Evolutionary conservation across 371 early-diverging fungal species (phyloP).

Genomic region (Nematocida displodere): DNA sequence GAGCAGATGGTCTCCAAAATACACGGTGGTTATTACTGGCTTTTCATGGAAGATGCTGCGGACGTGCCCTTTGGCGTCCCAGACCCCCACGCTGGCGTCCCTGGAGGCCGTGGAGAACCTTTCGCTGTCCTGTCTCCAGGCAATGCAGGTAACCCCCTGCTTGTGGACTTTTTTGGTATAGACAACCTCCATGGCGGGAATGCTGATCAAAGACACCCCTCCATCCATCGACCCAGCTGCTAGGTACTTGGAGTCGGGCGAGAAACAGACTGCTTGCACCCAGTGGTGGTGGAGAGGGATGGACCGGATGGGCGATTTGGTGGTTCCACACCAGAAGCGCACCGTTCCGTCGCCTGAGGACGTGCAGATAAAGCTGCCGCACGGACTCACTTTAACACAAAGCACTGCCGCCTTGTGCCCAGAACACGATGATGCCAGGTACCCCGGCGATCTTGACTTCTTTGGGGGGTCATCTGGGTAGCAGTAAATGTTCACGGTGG

Average conservation of each 20-base stretch:
- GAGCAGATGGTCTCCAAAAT: conserved; percentile 47
- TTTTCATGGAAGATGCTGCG: conserved; percentile 45
- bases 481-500: conserved; percentile 45
- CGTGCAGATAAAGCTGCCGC: conserved; percentile 73
- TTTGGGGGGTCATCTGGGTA: conserved; percentile 51
- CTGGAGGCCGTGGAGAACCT: conserved; percentile 77
- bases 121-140: conserved; percentile 70
- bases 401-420: conserved; percentile 85
- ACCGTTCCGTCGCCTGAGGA: conserved; percentile 88
- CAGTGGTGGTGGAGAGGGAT: conserved; percentile 68
- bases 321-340: conserved; percentile 80
- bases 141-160: conserved; percentile 76
- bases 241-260: conserved; percentile 68
- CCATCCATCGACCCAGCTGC: conserved; percentile 78
- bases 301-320: conserved; percentile 71
- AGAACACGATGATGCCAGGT: conserved; percentile 49
- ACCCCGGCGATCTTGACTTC: conserved; percentile 44
- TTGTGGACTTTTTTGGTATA: conserved; percentile 75
- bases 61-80: conserved; percentile 69
- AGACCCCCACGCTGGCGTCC: conserved; percentile 82
- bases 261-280: conserved; percentile 82
- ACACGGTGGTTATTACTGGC: conserved; percentile 32
- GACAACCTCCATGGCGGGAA: conserved; percentile 66
- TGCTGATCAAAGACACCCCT: conserved; percentile 71
- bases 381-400: conserved; percentile 72